Evolutionary conservation across 2,329 filamentous ascomycete species (phyloP).

Genomic region (Alternaria postmessia): DNA sequence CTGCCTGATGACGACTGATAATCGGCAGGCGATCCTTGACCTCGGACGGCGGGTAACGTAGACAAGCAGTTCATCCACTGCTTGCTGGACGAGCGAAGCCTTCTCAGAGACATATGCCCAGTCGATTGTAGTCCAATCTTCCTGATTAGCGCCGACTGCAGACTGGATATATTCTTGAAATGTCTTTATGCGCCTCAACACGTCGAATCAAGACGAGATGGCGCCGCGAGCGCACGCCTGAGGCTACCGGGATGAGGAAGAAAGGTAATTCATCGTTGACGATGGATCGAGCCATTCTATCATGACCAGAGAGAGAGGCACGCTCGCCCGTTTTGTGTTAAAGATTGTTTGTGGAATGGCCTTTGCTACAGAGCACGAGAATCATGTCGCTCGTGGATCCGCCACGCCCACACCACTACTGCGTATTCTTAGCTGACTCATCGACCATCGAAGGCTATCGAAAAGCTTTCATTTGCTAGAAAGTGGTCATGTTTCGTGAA

Average conservation of each 20-base stretch:
- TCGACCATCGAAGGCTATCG: not conserved
- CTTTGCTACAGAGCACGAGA: not conserved
- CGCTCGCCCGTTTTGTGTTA: not conserved
- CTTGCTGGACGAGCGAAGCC: not conserved
- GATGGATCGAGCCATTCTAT: not conserved
- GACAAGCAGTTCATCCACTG: not conserved
- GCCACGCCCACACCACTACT: not conserved
- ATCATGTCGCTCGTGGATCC: not conserved
- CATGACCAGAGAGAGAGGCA: not conserved
- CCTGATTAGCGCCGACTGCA: not conserved
- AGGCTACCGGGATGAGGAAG: constrained; percentile 2
- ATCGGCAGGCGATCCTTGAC: not conserved
- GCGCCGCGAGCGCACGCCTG: constrained; percentile 9
- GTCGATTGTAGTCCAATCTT: not conserved
- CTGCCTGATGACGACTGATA: not conserved
- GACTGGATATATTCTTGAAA: not conserved
- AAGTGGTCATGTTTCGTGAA: not conserved
- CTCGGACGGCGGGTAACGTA: not conserved
- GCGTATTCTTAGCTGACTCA: not conserved
- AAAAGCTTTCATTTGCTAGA: not conserved
- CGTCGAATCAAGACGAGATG: constrained; percentile 9
- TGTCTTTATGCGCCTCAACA: not conserved
- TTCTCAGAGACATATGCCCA: not conserved
- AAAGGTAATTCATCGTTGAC: not conserved
- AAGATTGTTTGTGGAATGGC: not conserved